Base-by-base conservation (phyloP, 768 basidiomycete genomes). In the Kwoniella sp. region DNA sequence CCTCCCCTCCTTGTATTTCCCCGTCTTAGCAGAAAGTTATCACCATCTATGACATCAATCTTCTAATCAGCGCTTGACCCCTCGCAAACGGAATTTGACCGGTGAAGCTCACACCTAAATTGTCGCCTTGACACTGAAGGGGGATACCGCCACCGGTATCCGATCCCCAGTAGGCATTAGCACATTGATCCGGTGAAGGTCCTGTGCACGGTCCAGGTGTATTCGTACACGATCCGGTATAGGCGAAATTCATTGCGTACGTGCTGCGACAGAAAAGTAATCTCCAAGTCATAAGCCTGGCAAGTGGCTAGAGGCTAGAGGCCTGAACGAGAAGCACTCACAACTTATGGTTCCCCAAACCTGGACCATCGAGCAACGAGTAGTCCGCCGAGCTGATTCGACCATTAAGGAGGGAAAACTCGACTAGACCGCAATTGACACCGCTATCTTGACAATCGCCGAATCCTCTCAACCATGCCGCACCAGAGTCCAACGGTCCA, bases 401-500 rank as follows among this genome's bases (percentile, higher is more conserved):
- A 13, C 37, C 48, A 52, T 69, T 63, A 29, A 63, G 33, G 17
- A 69, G 52, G 7, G 64, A 63, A 56, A 69, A 69, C 33, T 69
- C 68, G 48, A 66, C 68, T 17, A 60, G 55, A 12, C 57, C 68
- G 48, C 68, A 69, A 37, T 69, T 69, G 64, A 69, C 57, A 29
- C 68, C 68, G 17, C 36, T 40, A 27, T 48, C 27, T 47, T 53
- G 51, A 49, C 68, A 65, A 46, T 62, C 40, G 26, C 25, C 46
- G 46, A 37, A 69, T 1, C 46, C 58, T 2, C 29, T 27, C 29
- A 69, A 21, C 60, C 64, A 69, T 7, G 68, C 68, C 6, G 66
- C 68, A 36, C 65, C 68, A 44, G 65, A 65, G 2, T 2, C 15
- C 21, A 70, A 29, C 1, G 65, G 68, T 22, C 68, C 68, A 21